A percentile compares a stretch with the other conserved stretches of the same genome.
These are phyloP conservation scores for Tylopilus orsonianus DNA, from an alignment of 1,284 basidiomycete genomes.

Conservation along the genomic window DNA sequence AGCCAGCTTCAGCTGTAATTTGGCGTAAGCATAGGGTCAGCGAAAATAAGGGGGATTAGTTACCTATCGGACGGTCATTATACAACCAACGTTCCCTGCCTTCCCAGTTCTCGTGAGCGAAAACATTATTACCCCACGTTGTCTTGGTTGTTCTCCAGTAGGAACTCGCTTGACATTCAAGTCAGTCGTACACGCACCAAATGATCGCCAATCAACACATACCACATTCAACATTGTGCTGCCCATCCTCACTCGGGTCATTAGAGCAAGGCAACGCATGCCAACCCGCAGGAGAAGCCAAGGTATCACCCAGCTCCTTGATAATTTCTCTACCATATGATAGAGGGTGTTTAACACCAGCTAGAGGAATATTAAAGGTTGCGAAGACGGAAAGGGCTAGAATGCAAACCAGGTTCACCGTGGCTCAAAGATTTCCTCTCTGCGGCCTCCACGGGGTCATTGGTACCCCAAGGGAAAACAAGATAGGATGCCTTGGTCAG, in stretches of 20 bases:
- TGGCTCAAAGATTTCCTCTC: slow-evolving; percentile 44
- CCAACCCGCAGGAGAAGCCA: slow-evolving; percentile 89
- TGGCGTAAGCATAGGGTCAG: neutral
- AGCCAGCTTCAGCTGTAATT: slow-evolving; percentile 8
- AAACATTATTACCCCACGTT: slow-evolving; percentile 91
- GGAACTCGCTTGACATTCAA: slow-evolving; percentile 24
- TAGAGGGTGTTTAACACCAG: slow-evolving; percentile 10
- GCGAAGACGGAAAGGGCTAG: neutral
- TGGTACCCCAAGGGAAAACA: slow-evolving; percentile 73
- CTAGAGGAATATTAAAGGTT: slow-evolving; percentile 5
- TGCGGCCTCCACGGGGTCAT: slow-evolving; percentile 66
- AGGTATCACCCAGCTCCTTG: slow-evolving; percentile 30
- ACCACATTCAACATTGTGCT: slow-evolving; percentile 13
- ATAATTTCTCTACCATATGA: slow-evolving; percentile 23
- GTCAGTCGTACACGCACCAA: neutral
- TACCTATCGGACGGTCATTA: slow-evolving; percentile 76
- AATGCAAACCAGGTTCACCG: slow-evolving; percentile 15
- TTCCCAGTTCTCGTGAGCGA: slow-evolving; percentile 89
- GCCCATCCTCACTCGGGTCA: slow-evolving; percentile 43
- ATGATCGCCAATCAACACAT: neutral
- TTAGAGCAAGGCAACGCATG: slow-evolving; percentile 65
- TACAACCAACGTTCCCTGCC: slow-evolving; percentile 72
- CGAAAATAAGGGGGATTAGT: neutral
- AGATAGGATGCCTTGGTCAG: slow-evolving; percentile 54
- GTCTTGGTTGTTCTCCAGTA: slow-evolving; percentile 67